phyloP scores from a whole-genome alignment of 116 monocot species.

The Trichopus zeylanicus region DNA sequence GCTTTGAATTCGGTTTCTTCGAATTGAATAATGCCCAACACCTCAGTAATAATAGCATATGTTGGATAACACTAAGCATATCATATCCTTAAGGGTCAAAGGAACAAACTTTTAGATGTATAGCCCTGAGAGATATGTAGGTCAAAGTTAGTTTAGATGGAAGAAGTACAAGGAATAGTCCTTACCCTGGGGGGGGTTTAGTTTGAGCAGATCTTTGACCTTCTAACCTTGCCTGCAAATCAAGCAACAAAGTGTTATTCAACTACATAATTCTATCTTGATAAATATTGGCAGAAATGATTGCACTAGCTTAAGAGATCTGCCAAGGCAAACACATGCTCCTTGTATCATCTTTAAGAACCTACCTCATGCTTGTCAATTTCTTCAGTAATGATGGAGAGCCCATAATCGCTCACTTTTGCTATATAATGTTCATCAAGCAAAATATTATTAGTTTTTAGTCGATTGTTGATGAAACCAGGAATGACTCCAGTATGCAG shows the following conservation, averaged over 20 bases:
- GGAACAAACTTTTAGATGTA: too few species aligned
- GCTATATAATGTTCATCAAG: constrained; percentile 73
- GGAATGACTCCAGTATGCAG: constrained; percentile 88
- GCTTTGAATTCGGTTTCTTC: too few species aligned
- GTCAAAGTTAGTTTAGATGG: not conserved
- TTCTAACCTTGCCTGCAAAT: constrained; percentile 31
- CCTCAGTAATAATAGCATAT: too few species aligned
- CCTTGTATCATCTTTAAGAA: not conserved
- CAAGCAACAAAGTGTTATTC: not conserved
- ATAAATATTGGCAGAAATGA: not conserved
- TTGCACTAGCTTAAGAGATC: not conserved
- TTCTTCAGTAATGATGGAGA: constrained; percentile 91
- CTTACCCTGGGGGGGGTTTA: constrained; percentile 31
- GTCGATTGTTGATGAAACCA: constrained; percentile 71
- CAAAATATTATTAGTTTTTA: constrained; percentile 69
- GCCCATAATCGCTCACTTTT: constrained; percentile 86
- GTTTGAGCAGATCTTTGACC: constrained; percentile 26
- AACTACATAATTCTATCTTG: not conserved
- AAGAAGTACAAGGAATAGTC: not conserved
- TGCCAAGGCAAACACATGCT: not conserved
- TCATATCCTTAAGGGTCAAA: too few species aligned
- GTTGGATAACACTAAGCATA: too few species aligned
- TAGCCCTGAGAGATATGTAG: too few species aligned
- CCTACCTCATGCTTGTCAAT: constrained; percentile 67
- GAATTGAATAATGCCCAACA: too few species aligned